A percentile compares a stretch with the other conserved stretches of the same genome.
Evolutionary conservation across 2,329 filamentous ascomycete genomes (phyloP).

Genomic region (Apiospora kogelbergensis): DNA sequence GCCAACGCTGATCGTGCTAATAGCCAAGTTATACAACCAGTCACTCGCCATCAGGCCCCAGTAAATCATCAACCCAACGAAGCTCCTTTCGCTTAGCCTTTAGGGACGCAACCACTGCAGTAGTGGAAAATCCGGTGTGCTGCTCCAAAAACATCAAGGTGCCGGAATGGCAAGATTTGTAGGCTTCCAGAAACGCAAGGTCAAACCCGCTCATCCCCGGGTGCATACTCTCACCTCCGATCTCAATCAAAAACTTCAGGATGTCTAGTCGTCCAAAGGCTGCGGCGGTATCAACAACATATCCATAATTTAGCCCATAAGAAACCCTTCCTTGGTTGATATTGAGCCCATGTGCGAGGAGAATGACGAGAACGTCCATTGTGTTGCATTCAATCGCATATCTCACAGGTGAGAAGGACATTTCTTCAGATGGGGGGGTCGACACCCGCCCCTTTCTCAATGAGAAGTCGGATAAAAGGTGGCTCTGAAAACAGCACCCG

Average conservation of each 20-base stretch:
- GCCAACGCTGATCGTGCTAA: too few species aligned
- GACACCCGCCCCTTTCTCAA: not conserved
- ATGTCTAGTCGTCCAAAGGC: not conserved
- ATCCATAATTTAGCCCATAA: rapidly evolving
- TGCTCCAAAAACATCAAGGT: not conserved
- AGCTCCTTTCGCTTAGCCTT: not conserved
- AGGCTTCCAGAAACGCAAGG: not conserved
- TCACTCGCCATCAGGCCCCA: too few species aligned
- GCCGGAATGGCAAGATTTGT: rapidly evolving
- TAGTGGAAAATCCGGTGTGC: not conserved
- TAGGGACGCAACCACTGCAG: not conserved
- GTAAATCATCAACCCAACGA: too few species aligned
- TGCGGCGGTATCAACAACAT: not conserved
- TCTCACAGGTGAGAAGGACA: not conserved
- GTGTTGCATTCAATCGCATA: rapidly evolving
- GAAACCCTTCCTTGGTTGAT: not conserved
- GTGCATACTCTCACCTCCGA: not conserved
- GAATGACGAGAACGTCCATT: not conserved
- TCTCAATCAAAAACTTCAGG: not conserved
- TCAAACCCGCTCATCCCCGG: not conserved
- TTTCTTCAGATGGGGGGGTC: not conserved
- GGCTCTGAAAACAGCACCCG: too few species aligned
- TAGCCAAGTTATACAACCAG: too few species aligned
- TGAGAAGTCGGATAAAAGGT: not conserved
- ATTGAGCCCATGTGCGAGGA: not conserved